These are phyloP conservation scores for Yamadazyma friedrichii DNA, from an alignment of 1,139 yeast species.

Conservation along the genomic window DNA sequence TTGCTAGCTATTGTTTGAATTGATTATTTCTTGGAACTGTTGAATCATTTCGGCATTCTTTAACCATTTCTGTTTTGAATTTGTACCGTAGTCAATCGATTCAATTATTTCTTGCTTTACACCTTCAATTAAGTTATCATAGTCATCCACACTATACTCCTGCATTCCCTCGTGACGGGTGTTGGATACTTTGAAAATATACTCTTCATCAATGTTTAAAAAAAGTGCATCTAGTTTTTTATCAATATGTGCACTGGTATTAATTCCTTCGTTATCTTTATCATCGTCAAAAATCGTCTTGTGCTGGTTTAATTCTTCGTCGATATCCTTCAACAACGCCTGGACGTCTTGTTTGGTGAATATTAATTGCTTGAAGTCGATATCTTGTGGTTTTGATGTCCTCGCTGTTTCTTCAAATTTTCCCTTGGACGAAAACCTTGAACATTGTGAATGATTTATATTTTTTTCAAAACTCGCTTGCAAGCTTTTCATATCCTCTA, in stretches of 20 bases:
- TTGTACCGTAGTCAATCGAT: conserved; percentile 29
- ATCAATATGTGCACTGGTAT: conserved; percentile 19
- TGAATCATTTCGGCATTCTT: conserved; percentile 34
- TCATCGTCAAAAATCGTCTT: neutral
- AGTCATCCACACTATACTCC: conserved; percentile 21
- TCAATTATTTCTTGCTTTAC: conserved; percentile 26
- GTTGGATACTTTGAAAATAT: conserved; percentile 15
- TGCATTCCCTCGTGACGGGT: conserved; percentile 14
- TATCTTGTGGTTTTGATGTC: conserved; percentile 11
- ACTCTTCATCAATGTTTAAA: conserved; percentile 17
- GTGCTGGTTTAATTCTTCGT: neutral
- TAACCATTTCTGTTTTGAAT: conserved; percentile 36
- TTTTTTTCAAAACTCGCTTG: conserved; percentile 24
- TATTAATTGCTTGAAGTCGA: conserved; percentile 21
- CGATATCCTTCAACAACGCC: conserved; percentile 11
- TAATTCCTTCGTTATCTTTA: conserved; percentile 4
- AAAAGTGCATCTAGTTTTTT: conserved; percentile 23
- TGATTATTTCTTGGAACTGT: conserved; percentile 19
- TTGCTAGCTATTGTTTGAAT: neutral
- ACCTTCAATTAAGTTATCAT: conserved; percentile 30
- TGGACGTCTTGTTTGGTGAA: conserved; percentile 21
- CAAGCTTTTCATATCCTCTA: conserved; percentile 33
- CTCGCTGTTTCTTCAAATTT: conserved; percentile 8
- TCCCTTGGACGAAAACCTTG: conserved; percentile 7
- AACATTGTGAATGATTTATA: conserved; percentile 17